A percentile compares a stretch with the other conserved stretches of the same genome.
Conservation (phyloP, 805 yeast genomes). For the Candida awuae region DNA sequence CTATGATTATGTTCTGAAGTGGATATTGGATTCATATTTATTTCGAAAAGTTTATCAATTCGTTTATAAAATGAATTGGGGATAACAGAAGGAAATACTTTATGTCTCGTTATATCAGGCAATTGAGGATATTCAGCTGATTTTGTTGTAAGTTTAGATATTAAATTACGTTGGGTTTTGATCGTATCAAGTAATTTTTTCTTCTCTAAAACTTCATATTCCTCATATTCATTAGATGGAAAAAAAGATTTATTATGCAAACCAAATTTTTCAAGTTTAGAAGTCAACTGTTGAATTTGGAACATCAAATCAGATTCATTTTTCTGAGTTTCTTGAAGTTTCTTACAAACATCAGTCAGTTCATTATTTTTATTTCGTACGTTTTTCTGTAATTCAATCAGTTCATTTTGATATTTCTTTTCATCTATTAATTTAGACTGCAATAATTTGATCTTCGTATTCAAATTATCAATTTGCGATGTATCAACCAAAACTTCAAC, state of each 20-base stretch:
- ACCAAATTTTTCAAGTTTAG: slow-evolving; percentile 5
- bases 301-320: background rate
- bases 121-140: background rate
- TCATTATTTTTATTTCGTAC: background rate
- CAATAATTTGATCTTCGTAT: slow-evolving; percentile 39
- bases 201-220: slow-evolving; percentile 8
- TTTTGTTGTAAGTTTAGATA: slow-evolving; percentile 2
- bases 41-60: slow-evolving; percentile 2
- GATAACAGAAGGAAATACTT: background rate
- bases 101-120: background rate
- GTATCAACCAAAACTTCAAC: slow-evolving; percentile 3
- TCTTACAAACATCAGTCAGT: background rate
- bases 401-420: slow-evolving; percentile 6
- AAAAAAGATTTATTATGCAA: background rate
- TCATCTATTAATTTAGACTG: slow-evolving; percentile 27
- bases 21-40: background rate
- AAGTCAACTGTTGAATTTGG: background rate
- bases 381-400: slow-evolving; percentile 2
- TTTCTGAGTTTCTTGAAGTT: background rate
- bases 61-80: background rate
- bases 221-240: slow-evolving; percentile 4
- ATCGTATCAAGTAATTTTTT: slow-evolving; percentile 8
- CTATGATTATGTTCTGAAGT: background rate
- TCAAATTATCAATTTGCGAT: slow-evolving; percentile 23
- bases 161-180: slow-evolving; percentile 10